These are phyloP conservation scores for Mycena kentingensis DNA, from an alignment of 768 basidiomycete genomes.

Conservation along the genomic window DNA sequence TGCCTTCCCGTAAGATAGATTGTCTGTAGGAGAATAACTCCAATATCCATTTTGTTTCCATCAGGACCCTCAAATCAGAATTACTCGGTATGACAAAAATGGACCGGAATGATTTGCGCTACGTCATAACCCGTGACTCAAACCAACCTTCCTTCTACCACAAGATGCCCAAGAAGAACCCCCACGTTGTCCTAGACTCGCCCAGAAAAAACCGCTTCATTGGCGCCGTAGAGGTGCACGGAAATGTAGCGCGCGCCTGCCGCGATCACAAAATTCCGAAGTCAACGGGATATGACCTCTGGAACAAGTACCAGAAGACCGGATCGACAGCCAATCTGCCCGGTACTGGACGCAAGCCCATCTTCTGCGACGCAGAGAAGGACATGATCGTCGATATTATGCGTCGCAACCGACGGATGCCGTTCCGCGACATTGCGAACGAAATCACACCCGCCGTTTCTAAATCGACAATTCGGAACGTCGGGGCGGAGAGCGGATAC, in stretches of 20 bases:
- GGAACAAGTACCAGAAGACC: constrained; percentile 19
- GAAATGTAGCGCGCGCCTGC: constrained; percentile 1
- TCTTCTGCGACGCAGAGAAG: constrained; percentile 12
- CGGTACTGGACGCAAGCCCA: constrained; percentile 22
- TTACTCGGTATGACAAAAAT: neutral
- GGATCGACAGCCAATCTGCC: constrained; percentile 24
- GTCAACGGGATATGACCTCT: constrained; percentile 20
- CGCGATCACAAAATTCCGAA: neutral
- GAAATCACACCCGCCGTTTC: constrained; percentile 1
- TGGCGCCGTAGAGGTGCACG: constrained; percentile 9
- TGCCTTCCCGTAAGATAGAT: too few species aligned
- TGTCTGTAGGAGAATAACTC: too few species aligned
- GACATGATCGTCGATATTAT: constrained; percentile 18
- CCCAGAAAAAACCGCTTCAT: constrained; percentile 20
- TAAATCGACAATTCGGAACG: constrained; percentile 19
- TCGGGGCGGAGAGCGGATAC: constrained; percentile 20
- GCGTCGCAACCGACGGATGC: constrained; percentile 15
- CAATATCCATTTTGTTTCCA: too few species aligned
- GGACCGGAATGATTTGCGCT: neutral
- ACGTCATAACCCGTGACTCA: neutral
- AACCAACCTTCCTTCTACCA: neutral
- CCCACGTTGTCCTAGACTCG: constrained; percentile 6
- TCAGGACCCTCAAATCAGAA: too few species aligned
- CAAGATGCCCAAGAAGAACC: neutral
- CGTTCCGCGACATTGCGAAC: constrained; percentile 26